A percentile compares a stretch with the other conserved stretches of the same genome.
Conservation (phyloP, 2,329 filamentous ascomycete genomes). For the Neonectria sp. region DNA sequence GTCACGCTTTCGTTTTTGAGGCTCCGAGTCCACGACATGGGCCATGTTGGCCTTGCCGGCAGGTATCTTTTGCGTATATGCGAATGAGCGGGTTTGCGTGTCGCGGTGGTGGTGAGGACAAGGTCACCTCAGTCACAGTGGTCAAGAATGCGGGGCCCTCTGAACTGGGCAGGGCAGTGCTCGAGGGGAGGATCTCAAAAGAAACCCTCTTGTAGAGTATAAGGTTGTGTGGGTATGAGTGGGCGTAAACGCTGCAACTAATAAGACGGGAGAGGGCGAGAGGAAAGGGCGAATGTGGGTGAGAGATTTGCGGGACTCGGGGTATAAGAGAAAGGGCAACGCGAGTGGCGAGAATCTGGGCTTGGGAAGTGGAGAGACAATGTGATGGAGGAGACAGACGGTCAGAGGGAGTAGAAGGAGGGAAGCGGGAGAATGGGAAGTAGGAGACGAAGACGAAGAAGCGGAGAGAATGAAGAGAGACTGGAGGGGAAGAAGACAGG, state of each 20-base stretch:
- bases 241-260: slow-evolving; percentile 15
- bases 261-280: slow-evolving; percentile 9
- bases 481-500: background rate
- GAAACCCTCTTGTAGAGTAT: slow-evolving; percentile 20
- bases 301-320: slow-evolving; percentile 31
- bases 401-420: slow-evolving; percentile 9
- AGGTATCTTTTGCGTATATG: slow-evolving; percentile 1
- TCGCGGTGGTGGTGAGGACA: slow-evolving; percentile 17
- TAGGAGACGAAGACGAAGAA: slow-evolving; percentile 15
- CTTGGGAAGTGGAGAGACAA: slow-evolving; percentile 33
- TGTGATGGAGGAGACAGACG: slow-evolving; percentile 31
- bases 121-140: slow-evolving; percentile 23
- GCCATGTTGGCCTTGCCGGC: slow-evolving; percentile 54
- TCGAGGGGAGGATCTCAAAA: slow-evolving; percentile 4
- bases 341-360: slow-evolving; percentile 37
- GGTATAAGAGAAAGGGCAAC: slow-evolving; percentile 31
- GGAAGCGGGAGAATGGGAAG: slow-evolving; percentile 8
- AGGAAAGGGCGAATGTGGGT: slow-evolving; percentile 12
- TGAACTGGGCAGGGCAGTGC: slow-evolving; percentile 6
- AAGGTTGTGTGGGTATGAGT: slow-evolving; percentile 20
- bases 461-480: background rate
- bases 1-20: slow-evolving; percentile 66
- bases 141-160: slow-evolving; percentile 24
- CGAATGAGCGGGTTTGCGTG: background rate
- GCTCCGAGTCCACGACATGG: slow-evolving; percentile 58